These are phyloP conservation scores for Arabis hirsuta DNA, from an alignment of 345 rosid genomes.

Conservation along the genomic window DNA sequence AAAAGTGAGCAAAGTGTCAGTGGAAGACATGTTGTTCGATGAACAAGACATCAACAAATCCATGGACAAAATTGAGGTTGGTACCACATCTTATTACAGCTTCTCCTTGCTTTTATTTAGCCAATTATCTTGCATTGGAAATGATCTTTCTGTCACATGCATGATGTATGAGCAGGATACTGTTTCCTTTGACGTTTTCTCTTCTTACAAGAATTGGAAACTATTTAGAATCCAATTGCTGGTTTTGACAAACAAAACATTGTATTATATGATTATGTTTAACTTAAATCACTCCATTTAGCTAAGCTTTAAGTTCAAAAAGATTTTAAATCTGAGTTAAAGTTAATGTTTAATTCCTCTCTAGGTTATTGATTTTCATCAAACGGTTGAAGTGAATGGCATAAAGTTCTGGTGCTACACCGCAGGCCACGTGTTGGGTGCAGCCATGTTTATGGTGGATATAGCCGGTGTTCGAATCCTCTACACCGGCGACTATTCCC, in stretches of 20 bases:
- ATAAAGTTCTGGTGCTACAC: constrained; percentile 97
- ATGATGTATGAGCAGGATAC: neutral
- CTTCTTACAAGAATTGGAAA: neutral
- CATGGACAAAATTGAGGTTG: constrained; percentile 96
- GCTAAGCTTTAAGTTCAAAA: constrained; percentile 2
- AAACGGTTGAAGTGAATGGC: constrained; percentile 87
- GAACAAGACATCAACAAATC: constrained; percentile 87
- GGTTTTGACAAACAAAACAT: neutral
- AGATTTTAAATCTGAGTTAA: neutral
- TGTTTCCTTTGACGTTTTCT: neutral
- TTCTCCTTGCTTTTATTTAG: neutral
- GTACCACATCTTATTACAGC: neutral
- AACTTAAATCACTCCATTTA: neutral
- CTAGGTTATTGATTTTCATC: constrained; percentile 80
- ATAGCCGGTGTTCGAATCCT: constrained; percentile 92
- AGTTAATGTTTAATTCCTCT: constrained; percentile 10
- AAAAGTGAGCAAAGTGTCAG: constrained; percentile 96
- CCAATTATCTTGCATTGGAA: neutral
- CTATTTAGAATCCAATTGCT: neutral
- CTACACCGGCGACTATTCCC: constrained; percentile 94
- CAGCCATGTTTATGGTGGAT: constrained; percentile 99
- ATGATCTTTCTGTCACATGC: constrained; percentile 12
- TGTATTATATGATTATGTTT: neutral
- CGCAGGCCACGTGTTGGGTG: constrained; percentile 98
- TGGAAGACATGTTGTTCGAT: constrained; percentile 94